Conservation (phyloP, 306 rosid genomes). For the Prunus dulcis region DNA sequence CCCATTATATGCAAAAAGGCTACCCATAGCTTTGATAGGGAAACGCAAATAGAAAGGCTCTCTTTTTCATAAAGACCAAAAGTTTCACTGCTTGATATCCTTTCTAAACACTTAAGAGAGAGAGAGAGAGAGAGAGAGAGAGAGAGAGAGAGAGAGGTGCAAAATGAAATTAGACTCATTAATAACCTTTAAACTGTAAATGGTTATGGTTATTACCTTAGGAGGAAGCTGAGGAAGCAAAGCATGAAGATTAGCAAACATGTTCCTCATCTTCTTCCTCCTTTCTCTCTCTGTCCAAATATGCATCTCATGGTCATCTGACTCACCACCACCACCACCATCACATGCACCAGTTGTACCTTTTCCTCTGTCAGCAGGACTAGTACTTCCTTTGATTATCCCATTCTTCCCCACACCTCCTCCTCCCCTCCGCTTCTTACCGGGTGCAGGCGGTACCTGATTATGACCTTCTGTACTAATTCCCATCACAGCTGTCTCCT, state of each 20-base stretch:
- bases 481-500: conserved; percentile 1
- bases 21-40: neutral
- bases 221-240: conserved; percentile 77
- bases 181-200: neutral
- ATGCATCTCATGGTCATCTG: conserved; percentile 53
- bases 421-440: conserved; percentile 16
- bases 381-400: neutral
- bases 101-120: neutral
- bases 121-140: conserved; percentile 1
- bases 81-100: neutral
- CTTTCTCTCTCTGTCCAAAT: conserved; percentile 81
- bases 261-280: conserved; percentile 79
- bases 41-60: neutral
- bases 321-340: conserved; percentile 7
- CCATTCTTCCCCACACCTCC: conserved; percentile 6
- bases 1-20: conserved; percentile 2
- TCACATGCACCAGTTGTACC: neutral
- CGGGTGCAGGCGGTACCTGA: neutral
- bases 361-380: conserved; percentile 1
- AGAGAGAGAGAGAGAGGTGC: conserved; percentile 2
- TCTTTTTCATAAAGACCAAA: neutral
- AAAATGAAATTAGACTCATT: neutral
- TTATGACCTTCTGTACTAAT: neutral
- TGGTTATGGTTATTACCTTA: conserved; percentile 45
- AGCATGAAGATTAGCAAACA: conserved; percentile 71